Evolutionary conservation across 2,329 filamentous ascomycete species (phyloP), one percentile per base, ranked within the genome.

Genomic region (Huntiella abstrusa): DNA sequence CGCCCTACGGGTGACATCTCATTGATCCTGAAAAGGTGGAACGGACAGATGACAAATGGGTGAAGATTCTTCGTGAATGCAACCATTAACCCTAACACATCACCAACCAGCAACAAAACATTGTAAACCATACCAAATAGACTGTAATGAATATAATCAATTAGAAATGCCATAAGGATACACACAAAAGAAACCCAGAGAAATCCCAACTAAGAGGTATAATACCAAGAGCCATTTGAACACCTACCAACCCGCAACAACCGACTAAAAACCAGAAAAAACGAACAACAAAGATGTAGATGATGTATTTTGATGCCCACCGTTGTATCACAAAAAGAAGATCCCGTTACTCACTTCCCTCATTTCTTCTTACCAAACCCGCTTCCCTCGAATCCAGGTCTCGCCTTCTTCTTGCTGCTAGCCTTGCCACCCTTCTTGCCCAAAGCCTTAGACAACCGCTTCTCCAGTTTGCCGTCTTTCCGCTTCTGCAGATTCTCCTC

Each of bases 401-500:
- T 44, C 19, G 45, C 41, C 48, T 50, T 47, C 33, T 50, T 50
- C 48, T 47, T 47, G 5, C 46, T 42, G 3, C 40, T 42, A 2
- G 43, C 17, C 4, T 15, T 16, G 19, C 48, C 41, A n/a, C 45
- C 40, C 43, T 52, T 52, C 49, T 51, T 51, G 17, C 50, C 47
- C 40, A 37, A 3, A 13, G 19, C 48, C 44, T 45, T 77, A 33
- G 68, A 71, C 47, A 69, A 70, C 53, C 69, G 70, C 46, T 74
- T 72, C 44, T 66, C 56, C 46, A 67, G 51, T 65, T 86, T 87
- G 53, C 83, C 80, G 43, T 91, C 84, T 54, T 73, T 72, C 53
- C 82, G 70, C 63, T 82, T 80, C 55, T 69, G 68, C 52, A 88
- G 65, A 59, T 88, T 88, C 42, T 83, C 80, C 57, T 86, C 82